Conservation (phyloP, 139 green algal genomes). For the Prasinococcaceae sp. region DNA sequence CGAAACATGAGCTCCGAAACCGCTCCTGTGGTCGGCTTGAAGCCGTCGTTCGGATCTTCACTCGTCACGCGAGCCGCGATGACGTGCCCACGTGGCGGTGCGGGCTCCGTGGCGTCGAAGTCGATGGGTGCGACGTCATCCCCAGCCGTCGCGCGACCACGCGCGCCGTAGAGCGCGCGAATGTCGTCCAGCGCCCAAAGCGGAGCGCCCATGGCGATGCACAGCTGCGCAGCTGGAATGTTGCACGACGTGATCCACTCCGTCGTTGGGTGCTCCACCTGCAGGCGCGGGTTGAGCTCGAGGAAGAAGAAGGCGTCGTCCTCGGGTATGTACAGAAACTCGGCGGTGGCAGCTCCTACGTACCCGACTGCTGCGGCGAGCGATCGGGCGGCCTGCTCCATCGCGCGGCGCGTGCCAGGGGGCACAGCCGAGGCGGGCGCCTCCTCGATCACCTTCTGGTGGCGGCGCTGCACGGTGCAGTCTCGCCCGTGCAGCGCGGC, state of each 20-base stretch:
- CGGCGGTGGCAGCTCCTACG: conserved; percentile 83
- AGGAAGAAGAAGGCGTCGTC: conserved; percentile 81
- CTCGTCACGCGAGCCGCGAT: conserved; percentile 81
- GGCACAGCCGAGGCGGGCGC: background rate
- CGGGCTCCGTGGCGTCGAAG: conserved; percentile 35
- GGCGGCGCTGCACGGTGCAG: conserved; percentile 84
- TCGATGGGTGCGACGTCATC: conserved; percentile 40
- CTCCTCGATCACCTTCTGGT: conserved; percentile 73
- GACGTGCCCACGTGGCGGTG: conserved; percentile 46
- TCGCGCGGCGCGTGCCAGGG: conserved; percentile 9
- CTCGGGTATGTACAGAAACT: conserved; percentile 86
- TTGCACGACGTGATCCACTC: conserved; percentile 90
- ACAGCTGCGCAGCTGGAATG: conserved; percentile 79
- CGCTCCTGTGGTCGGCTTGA: conserved; percentile 86
- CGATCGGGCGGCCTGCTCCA: conserved; percentile 64
- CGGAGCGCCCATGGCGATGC: conserved; percentile 84
- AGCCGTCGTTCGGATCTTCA: conserved; percentile 87
- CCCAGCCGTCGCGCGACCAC: background rate
- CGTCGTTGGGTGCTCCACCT: conserved; percentile 98
- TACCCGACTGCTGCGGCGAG: conserved; percentile 58
- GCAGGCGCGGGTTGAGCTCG: conserved; percentile 92
- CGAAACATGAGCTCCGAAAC: conserved; percentile 76
- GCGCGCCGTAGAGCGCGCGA: conserved; percentile 45
- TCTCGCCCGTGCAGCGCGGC: conserved; percentile 72
- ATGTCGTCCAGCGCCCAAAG: conserved; percentile 76